These are phyloP conservation scores for Pilatotrama ljubarskyi DNA, from an alignment of 768 basidiomycete species.

Conservation along the genomic window DNA sequence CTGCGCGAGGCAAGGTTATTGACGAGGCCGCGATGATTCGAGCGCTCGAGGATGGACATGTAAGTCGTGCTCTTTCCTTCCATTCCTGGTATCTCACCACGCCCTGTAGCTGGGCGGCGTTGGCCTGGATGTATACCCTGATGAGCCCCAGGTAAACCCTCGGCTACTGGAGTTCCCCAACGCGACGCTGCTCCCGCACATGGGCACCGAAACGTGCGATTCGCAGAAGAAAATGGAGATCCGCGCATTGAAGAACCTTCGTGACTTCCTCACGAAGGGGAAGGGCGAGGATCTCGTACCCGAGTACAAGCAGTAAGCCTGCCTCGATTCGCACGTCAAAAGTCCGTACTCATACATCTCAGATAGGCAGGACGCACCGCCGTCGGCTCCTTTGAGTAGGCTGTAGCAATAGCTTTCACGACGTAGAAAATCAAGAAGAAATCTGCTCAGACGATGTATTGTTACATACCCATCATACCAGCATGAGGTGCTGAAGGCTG, in stretches of 20 bases:
- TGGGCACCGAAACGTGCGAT: slow-evolving; percentile 88
- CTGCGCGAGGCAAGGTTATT: slow-evolving; percentile 87
- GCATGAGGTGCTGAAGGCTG: too few relatives aligned
- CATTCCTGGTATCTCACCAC: slow-evolving; percentile 1
- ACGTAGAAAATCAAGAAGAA: background rate
- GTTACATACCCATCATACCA: too few relatives aligned
- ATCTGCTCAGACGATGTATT: too few relatives aligned
- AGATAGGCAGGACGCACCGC: background rate
- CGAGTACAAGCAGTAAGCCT: slow-evolving; percentile 41
- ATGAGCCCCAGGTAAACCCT: slow-evolving; percentile 81
- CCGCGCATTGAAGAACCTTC: slow-evolving; percentile 76
- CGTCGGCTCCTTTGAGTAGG: background rate
- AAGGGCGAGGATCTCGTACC: slow-evolving; percentile 66
- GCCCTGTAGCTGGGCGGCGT: slow-evolving; percentile 69
- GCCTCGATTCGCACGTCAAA: background rate
- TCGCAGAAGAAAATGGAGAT: slow-evolving; percentile 82
- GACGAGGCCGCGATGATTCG: slow-evolving; percentile 86
- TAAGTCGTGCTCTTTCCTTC: slow-evolving; percentile 41
- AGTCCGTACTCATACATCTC: background rate
- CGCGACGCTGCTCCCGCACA: slow-evolving; percentile 85
- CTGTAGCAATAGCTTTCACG: background rate
- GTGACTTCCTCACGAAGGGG: slow-evolving; percentile 65
- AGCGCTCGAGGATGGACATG: slow-evolving; percentile 85
- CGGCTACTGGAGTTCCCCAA: slow-evolving; percentile 79
- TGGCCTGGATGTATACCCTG: slow-evolving; percentile 84